Evolutionary conservation across 2,329 filamentous ascomycete genomes (phyloP).

Genomic region (Arthrinium phaeospermum): DNA sequence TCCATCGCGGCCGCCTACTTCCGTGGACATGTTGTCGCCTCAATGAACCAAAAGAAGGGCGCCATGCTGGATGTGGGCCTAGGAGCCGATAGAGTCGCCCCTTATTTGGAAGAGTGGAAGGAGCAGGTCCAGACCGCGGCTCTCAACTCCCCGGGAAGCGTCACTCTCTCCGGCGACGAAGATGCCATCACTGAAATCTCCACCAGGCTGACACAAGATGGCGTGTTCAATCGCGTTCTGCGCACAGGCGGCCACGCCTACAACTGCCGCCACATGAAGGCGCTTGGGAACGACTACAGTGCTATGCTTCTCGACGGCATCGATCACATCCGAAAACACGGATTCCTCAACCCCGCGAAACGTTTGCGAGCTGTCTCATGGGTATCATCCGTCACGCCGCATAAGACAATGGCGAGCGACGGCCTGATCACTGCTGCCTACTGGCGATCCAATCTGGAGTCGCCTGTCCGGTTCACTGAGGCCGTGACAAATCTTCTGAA

Average conservation of each 20-base stretch:
- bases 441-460: constrained; percentile 28
- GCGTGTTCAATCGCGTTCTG: constrained; percentile 31
- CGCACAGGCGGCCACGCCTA: constrained; percentile 34
- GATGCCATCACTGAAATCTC: constrained; percentile 26
- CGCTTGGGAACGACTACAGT: constrained; percentile 22
- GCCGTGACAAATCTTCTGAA: constrained; percentile 10
- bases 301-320: background rate
- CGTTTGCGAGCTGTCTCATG: background rate
- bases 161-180: constrained; percentile 36
- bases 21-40: constrained; percentile 22
- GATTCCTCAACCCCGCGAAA: constrained; percentile 5
- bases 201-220: constrained; percentile 20
- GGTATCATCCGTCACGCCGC: constrained; percentile 1
- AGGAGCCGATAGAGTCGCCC: background rate
- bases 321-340: background rate
- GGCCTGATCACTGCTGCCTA: constrained; percentile 18
- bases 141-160: constrained; percentile 35
- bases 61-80: constrained; percentile 29
- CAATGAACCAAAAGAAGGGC: background rate
- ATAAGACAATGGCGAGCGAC: background rate
- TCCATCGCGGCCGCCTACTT: constrained; percentile 30
- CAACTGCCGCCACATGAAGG: constrained; percentile 37
- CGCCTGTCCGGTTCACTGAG: constrained; percentile 25
- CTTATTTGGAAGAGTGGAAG: constrained; percentile 16
- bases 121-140: constrained; percentile 22